Base-by-base conservation (phyloP, 2,329 filamentous ascomycete genomes). In the Diaporthe sp. region DNA sequence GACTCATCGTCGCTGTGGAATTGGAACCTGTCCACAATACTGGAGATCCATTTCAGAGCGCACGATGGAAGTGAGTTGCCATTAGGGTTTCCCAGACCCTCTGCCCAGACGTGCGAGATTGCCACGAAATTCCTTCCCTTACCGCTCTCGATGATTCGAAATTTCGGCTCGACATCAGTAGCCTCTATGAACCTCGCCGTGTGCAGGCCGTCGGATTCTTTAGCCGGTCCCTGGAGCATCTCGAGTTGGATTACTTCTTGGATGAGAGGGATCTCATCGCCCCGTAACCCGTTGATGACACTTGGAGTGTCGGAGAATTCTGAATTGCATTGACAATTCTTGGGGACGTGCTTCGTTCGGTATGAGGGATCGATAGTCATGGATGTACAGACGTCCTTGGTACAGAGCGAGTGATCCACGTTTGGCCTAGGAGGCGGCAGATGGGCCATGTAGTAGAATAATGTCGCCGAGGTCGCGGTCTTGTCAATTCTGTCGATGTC, bases 61-160 rank as follows among this genome's bases (percentile, higher is more conserved):
- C 65, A 70, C 9, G 47, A 34, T n/a, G 65, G 65, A 17, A 70
- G 65, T 9, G 47, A 49, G 65, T 70, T 70, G 31, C 65, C 31
- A 2, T 53, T 53, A 3, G 51, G 47, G 51, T 70, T 70, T n/a
- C 65, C 65, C 47, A 70, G 47, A 28, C 65, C 65, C 22, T 70
- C 65, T 6, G 44, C 65, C 65, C 65, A 70, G 7, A 70, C 65
- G n/a, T 70, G 65, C 28, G 65, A 70, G 8, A 70, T 53, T 17
- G 65, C 47, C 25, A 70, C 65, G 8, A 60, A 60, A 9, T 60
- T 13, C 10, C 15, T 39, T 4, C 34, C 57, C 25, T 60, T 37
- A 1, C 57, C 34, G 31, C 57, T 60, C 57, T 60, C 34, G 34
- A 60, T 39, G 20, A 60, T 60, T 60, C 34, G 34, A 22, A 60